phyloP scores from a whole-genome alignment of 768 basidiomycete species.

The Suillus placidus region DNA sequence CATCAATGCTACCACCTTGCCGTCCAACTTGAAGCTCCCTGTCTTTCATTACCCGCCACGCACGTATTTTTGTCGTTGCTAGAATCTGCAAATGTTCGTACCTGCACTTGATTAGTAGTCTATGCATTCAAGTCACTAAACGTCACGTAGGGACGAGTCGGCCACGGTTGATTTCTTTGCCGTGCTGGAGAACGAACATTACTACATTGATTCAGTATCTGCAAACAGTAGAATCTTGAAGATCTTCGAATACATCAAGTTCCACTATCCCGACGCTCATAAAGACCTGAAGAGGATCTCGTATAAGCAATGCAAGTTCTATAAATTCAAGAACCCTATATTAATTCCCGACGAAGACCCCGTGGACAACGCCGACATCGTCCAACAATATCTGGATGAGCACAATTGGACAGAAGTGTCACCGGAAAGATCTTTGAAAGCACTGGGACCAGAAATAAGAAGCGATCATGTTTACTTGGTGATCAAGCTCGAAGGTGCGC shows the following conservation, averaged over 20 bases:
- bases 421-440: not conserved
- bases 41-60: not conserved
- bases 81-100: not conserved
- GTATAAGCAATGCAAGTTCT: not conserved
- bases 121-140: not conserved
- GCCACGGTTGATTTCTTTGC: not conserved
- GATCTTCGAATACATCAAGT: not conserved
- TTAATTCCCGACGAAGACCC: not conserved
- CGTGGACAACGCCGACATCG: not conserved
- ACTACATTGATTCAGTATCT: not conserved
- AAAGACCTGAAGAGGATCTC: not conserved
- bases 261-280: not conserved
- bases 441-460: not conserved
- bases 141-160: not conserved
- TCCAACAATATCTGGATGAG: not conserved
- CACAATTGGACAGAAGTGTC: not conserved
- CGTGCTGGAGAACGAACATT: not conserved
- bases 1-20: too few relatives aligned
- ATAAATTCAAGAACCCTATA: not conserved
- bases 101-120: not conserved
- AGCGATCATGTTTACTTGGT: not conserved
- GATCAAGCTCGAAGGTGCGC: not conserved
- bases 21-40: slow-evolving; percentile 1
- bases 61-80: not conserved
- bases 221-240: not conserved